Base-by-base conservation (phyloP, 2,329 filamentous ascomycete genomes). In the Beauveria sp. region DNA sequence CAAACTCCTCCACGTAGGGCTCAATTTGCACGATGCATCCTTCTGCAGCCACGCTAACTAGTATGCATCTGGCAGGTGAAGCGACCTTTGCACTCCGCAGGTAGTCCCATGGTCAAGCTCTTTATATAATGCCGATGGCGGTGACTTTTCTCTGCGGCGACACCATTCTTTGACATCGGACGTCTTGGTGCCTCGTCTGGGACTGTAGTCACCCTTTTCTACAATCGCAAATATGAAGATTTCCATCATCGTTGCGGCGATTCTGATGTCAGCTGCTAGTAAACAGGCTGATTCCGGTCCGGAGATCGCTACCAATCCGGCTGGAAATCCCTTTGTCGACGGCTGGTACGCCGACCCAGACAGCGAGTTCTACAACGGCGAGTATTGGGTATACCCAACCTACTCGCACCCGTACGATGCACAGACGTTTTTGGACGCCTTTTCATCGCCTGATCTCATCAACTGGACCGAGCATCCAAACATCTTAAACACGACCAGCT, bases 291-390 rank as follows among this genome's bases (percentile, higher is more conserved):
- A 22, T 1, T 28, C 61, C n/a, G 52, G 62, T 3, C 73, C 70
- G 12, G 69, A 77, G 65, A 76, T 73, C 62, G 68, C 72, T 2
- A 78, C 76, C 3, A 70, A 75, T 1, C 75, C 76, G 62, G 71
- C 76, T 1, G 76, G 76, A 18, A 82, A 82, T 61, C 79, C 79
- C 6, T 76, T 81, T 57, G 72, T 81, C 26, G 71, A 75, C 1
- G 78, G 78, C 56, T 80, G 77, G 77, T 82, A 82, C 65, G 80
- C 79, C 8, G 79, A 82, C 61, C 80, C 79, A 0, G 80, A 81
- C 67, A 76, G 72, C 28, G 77, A 75, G 57, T 75, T 77, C 68
- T 82, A 79, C 69, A 68, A 76, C 18, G 69, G 68, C 31, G 66
- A 73, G 45, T 80, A 78, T 68, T 82, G 77, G 77, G 75, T 81